phyloP scores from a whole-genome alignment of 2,329 filamentous ascomycete genomes.

The Colletotrichum musicola region DNA sequence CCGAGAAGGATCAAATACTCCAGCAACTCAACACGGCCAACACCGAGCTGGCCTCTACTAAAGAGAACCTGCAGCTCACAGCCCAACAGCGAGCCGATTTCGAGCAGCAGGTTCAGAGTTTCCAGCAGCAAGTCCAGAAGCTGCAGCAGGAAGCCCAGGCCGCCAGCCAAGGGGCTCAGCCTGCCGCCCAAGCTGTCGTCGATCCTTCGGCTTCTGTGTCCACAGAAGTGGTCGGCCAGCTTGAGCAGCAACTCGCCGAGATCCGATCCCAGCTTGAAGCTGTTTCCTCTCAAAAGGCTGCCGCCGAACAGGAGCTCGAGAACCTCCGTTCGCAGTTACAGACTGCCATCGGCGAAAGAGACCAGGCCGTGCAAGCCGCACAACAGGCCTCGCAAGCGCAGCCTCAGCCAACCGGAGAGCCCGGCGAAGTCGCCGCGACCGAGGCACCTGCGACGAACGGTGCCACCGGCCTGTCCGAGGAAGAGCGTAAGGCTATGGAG shows the following conservation, averaged over 20 bases:
- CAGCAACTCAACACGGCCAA: slow-evolving; percentile 61
- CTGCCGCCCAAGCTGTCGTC: slow-evolving; percentile 47
- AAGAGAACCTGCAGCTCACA: slow-evolving; percentile 49
- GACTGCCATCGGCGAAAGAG: slow-evolving; percentile 72
- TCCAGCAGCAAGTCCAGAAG: slow-evolving; percentile 57
- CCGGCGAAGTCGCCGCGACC: neutral
- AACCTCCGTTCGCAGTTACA: slow-evolving; percentile 70
- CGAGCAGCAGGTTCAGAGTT: slow-evolving; percentile 58
- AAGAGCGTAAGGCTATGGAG: slow-evolving; percentile 72
- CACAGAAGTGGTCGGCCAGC: slow-evolving; percentile 59
- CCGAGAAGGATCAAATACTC: slow-evolving; percentile 69
- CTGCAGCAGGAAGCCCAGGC: slow-evolving; percentile 50
- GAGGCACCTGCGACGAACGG: slow-evolving; percentile 27
- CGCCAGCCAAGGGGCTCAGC: slow-evolving; percentile 56
- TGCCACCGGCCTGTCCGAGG: slow-evolving; percentile 60
- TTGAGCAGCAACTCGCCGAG: slow-evolving; percentile 63
- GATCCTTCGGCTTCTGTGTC: slow-evolving; percentile 51
- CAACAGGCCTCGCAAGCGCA: slow-evolving; percentile 42
- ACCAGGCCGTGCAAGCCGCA: slow-evolving; percentile 64
- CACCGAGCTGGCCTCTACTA: slow-evolving; percentile 67
- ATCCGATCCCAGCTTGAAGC: slow-evolving; percentile 73
- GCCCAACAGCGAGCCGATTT: slow-evolving; percentile 51
- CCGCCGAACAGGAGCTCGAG: slow-evolving; percentile 73
- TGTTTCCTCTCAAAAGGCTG: slow-evolving; percentile 75
- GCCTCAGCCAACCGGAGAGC: slow-evolving; percentile 31